Percentiles rank a stretch among this genome's conserved stretches.
Conservation (phyloP, 2,329 filamentous ascomycete species). For the Calonectria montana region DNA sequence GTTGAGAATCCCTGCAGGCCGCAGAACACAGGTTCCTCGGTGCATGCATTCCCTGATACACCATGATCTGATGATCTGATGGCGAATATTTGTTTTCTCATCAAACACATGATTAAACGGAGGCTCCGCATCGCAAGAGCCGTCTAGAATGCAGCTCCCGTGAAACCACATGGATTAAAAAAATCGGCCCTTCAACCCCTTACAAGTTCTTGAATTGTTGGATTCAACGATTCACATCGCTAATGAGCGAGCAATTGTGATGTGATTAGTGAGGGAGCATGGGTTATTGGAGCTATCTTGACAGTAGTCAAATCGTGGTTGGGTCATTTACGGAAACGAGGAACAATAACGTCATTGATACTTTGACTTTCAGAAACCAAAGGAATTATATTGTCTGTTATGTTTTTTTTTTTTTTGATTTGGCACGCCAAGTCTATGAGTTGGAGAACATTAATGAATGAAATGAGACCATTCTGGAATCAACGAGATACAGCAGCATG, state of each 20-base stretch:
- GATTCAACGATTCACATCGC: not conserved
- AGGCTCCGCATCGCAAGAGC: too few species aligned
- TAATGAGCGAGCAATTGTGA: not conserved
- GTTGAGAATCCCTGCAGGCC: not conserved
- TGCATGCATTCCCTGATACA: not conserved
- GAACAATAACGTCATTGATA: not conserved
- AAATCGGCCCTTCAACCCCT: not conserved
- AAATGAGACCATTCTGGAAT: not conserved
- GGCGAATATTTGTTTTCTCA: not conserved
- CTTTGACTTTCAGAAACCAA: not conserved
- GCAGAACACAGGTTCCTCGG: not conserved
- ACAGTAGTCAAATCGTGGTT: not conserved
- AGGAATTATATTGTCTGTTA: not conserved
- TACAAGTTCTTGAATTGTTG: not conserved
- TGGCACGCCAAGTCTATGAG: not conserved
- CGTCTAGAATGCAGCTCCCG: not conserved
- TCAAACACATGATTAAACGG: not conserved
- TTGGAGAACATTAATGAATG: not conserved
- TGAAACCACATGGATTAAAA: not conserved
- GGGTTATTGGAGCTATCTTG: not conserved
- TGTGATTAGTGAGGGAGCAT: not conserved
- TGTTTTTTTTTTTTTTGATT: not conserved
- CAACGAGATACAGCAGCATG: not conserved
- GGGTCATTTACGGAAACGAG: not conserved
- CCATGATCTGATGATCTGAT: constrained; percentile 7